These are phyloP conservation scores for Dryadomyces sulphureus DNA, from an alignment of 2,329 filamentous ascomycete genomes.

Conservation along the genomic window DNA sequence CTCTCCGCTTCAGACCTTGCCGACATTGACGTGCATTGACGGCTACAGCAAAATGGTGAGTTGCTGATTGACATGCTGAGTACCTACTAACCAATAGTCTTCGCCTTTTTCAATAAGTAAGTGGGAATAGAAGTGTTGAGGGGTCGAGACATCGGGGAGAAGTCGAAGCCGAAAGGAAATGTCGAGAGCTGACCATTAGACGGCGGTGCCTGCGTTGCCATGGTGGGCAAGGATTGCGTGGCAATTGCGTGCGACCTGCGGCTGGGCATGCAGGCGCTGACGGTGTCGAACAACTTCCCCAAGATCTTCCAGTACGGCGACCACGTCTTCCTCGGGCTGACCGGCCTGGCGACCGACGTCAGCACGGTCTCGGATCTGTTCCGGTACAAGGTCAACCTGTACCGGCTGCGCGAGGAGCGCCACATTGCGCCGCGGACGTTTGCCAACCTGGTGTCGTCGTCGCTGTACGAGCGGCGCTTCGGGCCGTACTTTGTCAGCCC, in stretches of 20 bases:
- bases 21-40: background rate
- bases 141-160: background rate
- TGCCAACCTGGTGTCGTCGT: conserved; percentile 84
- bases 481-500: conserved; percentile 93
- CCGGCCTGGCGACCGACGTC: conserved; percentile 91
- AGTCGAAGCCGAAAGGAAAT: too few species aligned
- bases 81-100: conserved; percentile 37
- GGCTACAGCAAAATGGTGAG: conserved; percentile 18
- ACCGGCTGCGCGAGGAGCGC: conserved; percentile 94
- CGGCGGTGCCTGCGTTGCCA: conserved; percentile 91
- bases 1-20: background rate
- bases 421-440: conserved; percentile 89
- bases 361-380: conserved; percentile 90
- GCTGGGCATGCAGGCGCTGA: conserved; percentile 89
- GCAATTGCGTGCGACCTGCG: conserved; percentile 98
- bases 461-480: conserved; percentile 89
- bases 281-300: conserved; percentile 98
- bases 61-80: background rate
- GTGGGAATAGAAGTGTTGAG: conserved; percentile 13
- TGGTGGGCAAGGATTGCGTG: conserved; percentile 99
- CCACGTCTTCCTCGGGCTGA: conserved; percentile 78
- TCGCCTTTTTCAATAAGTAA: conserved; percentile 94
- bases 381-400: conserved; percentile 99
- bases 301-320: conserved; percentile 98
- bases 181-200: conserved; percentile 24